These are phyloP conservation scores for Phaeotremella skinneri DNA, from an alignment of 768 basidiomycete genomes.

Conservation along the genomic window DNA sequence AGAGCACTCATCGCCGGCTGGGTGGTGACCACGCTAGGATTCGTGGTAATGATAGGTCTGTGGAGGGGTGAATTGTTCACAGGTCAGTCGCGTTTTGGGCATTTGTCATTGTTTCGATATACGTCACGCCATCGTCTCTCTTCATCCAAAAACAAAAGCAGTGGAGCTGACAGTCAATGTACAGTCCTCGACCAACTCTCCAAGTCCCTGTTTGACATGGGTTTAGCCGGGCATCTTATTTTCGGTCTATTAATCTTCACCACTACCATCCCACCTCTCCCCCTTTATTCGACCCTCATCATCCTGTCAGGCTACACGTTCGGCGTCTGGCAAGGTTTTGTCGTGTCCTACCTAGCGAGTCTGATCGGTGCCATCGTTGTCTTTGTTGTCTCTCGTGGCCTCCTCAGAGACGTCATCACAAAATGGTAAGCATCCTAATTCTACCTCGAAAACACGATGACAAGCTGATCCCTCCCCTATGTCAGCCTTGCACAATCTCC, in stretches of 20 bases:
- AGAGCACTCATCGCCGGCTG: slow-evolving; percentile 55
- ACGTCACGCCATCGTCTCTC: background rate
- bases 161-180: slow-evolving; percentile 8
- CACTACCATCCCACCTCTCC: slow-evolving; percentile 63
- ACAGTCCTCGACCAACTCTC: slow-evolving; percentile 79
- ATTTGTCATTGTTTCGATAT: slow-evolving; percentile 10
- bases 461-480: background rate
- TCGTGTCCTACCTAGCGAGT: slow-evolving; percentile 83
- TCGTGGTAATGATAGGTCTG: slow-evolving; percentile 75
- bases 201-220: slow-evolving; percentile 69
- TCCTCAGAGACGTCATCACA: slow-evolving; percentile 66
- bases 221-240: slow-evolving; percentile 69
- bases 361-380: slow-evolving; percentile 79
- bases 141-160: background rate
- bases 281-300: slow-evolving; percentile 89
- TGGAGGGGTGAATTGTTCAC: slow-evolving; percentile 79
- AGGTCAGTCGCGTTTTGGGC: slow-evolving; percentile 57
- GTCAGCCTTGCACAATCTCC: slow-evolving; percentile 68
- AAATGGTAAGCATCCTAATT: slow-evolving; percentile 44
- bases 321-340: slow-evolving; percentile 74
- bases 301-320: slow-evolving; percentile 88
- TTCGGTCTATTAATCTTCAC: slow-evolving; percentile 59
- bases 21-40: slow-evolving; percentile 70
- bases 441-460: background rate
- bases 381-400: slow-evolving; percentile 70